phyloP scores from a whole-genome alignment of 148 eudicot genomes.

The Tetragonia tetragonoides region DNA sequence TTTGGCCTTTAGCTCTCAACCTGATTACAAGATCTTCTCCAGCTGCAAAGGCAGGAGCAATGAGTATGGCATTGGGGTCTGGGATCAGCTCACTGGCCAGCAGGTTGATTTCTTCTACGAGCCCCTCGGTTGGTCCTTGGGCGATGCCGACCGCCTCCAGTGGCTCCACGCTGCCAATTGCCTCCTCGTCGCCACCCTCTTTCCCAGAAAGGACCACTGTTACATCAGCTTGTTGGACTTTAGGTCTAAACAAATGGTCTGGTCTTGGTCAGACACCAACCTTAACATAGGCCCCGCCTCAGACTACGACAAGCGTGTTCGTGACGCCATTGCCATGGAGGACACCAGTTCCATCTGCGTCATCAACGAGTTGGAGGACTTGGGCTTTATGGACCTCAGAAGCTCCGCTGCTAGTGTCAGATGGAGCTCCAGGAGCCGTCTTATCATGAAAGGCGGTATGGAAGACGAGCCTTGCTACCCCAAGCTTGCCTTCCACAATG shows the following conservation, averaged over 20 bases:
- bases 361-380: constrained; percentile 80
- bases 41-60: constrained; percentile 90
- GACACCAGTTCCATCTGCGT: constrained; percentile 65
- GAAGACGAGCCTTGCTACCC: constrained; percentile 83
- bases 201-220: constrained; percentile 81
- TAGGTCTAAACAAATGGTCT: constrained; percentile 63
- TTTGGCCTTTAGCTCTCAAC: constrained; percentile 34
- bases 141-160: constrained; percentile 83
- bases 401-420: constrained; percentile 44
- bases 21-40: constrained; percentile 47
- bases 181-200: constrained; percentile 73
- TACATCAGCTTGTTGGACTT: constrained; percentile 81
- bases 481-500: constrained; percentile 67
- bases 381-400: constrained; percentile 88
- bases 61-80: constrained; percentile 81
- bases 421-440: constrained; percentile 77
- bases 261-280: constrained; percentile 76
- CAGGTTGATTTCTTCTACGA: constrained; percentile 86
- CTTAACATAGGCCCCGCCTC: not conserved
- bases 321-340: constrained; percentile 83
- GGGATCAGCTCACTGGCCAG: constrained; percentile 82
- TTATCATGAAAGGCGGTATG: constrained; percentile 49
- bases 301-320: constrained; percentile 61
- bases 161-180: constrained; percentile 66
- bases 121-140: constrained; percentile 75